These are phyloP conservation scores for Tetrahymena elliotti DNA, from an alignment of 73 alveolate genomes.

Conservation along the genomic window DNA sequence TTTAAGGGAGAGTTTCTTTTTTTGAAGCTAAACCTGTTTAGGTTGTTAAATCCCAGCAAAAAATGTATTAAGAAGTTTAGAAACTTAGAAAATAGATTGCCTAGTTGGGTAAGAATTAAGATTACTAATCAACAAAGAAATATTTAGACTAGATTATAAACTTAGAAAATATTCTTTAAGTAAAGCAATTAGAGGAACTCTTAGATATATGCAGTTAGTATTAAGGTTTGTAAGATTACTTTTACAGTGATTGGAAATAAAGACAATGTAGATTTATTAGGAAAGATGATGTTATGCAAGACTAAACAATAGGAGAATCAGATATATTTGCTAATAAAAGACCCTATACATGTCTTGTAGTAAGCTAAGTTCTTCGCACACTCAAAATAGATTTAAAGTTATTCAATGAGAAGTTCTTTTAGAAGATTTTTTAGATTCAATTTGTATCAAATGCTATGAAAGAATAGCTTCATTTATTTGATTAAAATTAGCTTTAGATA, in stretches of 20 bases:
- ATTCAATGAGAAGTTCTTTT: not conserved
- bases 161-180: not conserved
- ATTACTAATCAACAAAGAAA: not conserved
- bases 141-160: not conserved
- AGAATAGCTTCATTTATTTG: not conserved
- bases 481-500: not conserved
- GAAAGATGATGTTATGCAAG: not conserved
- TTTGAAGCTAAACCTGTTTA: not conserved
- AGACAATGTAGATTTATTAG: not conserved
- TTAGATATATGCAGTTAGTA: not conserved
- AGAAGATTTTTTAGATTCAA: not conserved
- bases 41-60: not conserved
- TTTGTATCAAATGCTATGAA: not conserved
- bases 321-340: not conserved
- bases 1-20: not conserved
- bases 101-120: not conserved
- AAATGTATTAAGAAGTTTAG: not conserved
- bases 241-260: not conserved
- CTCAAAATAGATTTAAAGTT: not conserved
- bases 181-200: not conserved
- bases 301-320: not conserved
- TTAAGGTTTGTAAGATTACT: not conserved
- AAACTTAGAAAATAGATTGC: not conserved
- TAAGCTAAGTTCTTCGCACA: not conserved
- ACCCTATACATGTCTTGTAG: not conserved